A percentile compares a stretch with the other conserved stretches of the same genome.
Evolutionary conservation across 345 rosid species (phyloP).

Genomic region (Populus simonii): DNA sequence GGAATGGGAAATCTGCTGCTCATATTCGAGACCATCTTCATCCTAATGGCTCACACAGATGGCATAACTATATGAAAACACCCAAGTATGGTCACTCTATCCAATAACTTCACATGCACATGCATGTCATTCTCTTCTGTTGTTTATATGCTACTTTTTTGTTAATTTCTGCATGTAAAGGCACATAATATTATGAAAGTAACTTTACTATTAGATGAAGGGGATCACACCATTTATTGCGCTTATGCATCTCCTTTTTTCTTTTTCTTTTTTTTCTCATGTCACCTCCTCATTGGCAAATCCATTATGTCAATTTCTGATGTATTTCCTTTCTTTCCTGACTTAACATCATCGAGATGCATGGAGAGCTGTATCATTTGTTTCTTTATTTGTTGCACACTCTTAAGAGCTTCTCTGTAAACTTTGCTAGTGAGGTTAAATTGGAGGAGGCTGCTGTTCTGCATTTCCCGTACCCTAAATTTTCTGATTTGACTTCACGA

Average conservation of each 20-base stretch:
- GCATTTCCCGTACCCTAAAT: conserved; percentile 83
- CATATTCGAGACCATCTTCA: conserved; percentile 90
- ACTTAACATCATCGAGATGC: neutral
- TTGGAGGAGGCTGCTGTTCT: conserved; percentile 86
- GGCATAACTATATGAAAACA: conserved; percentile 87
- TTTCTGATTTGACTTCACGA: conserved; percentile 95
- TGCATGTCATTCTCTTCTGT: no score
- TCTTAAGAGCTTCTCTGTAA: conserved; percentile 4
- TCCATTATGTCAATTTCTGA: neutral
- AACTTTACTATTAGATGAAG: no score
- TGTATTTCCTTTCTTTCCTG: neutral
- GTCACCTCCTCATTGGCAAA: neutral
- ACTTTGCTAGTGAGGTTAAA: conserved; percentile 53
- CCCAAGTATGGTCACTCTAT: conserved; percentile 51
- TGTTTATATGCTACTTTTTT: no score
- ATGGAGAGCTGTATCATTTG: neutral
- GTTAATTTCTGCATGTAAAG: no score
- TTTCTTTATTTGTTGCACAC: neutral
- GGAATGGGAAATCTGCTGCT: conserved; percentile 97
- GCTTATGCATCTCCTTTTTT: neutral
- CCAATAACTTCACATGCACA: neutral
- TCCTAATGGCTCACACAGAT: conserved; percentile 97
- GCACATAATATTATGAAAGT: no score
- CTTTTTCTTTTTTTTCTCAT: neutral
- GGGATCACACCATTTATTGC: no score